Evolutionary conservation across 371 early-diverging fungal genomes (phyloP), one percentile per base, ranked within the genome.

Genomic region (Mucor sp.): DNA sequence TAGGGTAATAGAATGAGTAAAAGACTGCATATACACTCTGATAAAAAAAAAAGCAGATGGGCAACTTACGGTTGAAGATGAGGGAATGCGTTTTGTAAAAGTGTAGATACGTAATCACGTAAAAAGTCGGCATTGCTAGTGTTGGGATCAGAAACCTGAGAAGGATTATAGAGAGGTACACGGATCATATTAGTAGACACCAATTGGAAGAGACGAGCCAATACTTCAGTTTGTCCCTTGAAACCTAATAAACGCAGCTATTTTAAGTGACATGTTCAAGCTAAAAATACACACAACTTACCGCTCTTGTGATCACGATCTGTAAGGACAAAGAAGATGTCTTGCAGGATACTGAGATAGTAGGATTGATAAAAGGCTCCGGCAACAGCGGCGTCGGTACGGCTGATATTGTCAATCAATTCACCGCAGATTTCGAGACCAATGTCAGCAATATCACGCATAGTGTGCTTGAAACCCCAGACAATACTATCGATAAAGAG

Each of bases 391-490:
- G 90, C 83, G 57, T 96, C 97, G 47, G 91, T 84, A 19, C 84
- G 80, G 7, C 89, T 76, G 62, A 89, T 71, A 75, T 97, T 95
- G 65, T 85, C 90, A 68, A 99, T 83, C 72, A 99, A 74, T 56
- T 97, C 97, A 23, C 87, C 81, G 56, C 93, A 90, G 58, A 96
- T 97, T 21, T 80, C 84, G 57, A 99, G 88, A 28, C 96, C 95
- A 48, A 89, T 80, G 63, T 99, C 99, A 58, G 96, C 92, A 78
- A 99, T 96, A 74, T 99, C 99, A 67, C 97, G 90, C 93, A 95
- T 93, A 1, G 97, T 96, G 79, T 99, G 99, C 85, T 98, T 99
- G 86, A 98, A 95, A n/a, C 92, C 97, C 98, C 98, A 98, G 23
- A 97, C 93, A 63, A 98, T 88, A 68, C 94, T 92, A 84, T 97